These are phyloP conservation scores for Aspergillus asperescens DNA, from an alignment of 495 filamentous ascomycete species.

Conservation along the genomic window DNA sequence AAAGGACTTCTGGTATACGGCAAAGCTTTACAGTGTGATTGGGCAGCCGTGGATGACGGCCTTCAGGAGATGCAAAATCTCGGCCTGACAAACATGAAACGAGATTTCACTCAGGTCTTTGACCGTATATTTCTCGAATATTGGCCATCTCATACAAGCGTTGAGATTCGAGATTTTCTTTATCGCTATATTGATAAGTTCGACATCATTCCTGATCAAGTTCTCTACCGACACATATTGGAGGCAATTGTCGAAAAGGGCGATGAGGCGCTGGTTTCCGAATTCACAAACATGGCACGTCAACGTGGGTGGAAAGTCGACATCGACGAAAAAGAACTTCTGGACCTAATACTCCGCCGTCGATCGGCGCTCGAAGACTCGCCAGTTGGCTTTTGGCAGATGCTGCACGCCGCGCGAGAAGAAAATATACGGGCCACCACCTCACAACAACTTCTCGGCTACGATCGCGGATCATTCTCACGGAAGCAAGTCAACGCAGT, in stretches of 20 bases:
- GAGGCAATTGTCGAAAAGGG: slow-evolving; percentile 40
- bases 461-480: slow-evolving; percentile 27
- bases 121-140: slow-evolving; percentile 45
- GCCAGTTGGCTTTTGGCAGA: slow-evolving; percentile 41
- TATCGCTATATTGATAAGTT: slow-evolving; percentile 32
- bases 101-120: slow-evolving; percentile 30
- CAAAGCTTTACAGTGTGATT: slow-evolving; percentile 37
- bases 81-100: slow-evolving; percentile 26
- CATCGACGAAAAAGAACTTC: slow-evolving; percentile 26
- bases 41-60: slow-evolving; percentile 36
- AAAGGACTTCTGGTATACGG: slow-evolving; percentile 35
- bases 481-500: slow-evolving; percentile 19
- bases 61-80: slow-evolving; percentile 37
- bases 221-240: slow-evolving; percentile 40
- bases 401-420: slow-evolving; percentile 39
- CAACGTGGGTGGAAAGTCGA: slow-evolving; percentile 32
- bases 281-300: slow-evolving; percentile 25
- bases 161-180: slow-evolving; percentile 33
- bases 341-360: slow-evolving; percentile 26
- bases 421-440: slow-evolving; percentile 28
- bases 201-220: slow-evolving; percentile 33
- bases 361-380: slow-evolving; percentile 29
- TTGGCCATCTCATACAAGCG: slow-evolving; percentile 33
- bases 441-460: slow-evolving; percentile 37
- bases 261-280: slow-evolving; percentile 24